Percentiles rank a stretch among this genome's conserved stretches.
These are phyloP conservation scores for Eudorina sp. DNA, from an alignment of 139 green algal species.

Conservation along the genomic window DNA sequence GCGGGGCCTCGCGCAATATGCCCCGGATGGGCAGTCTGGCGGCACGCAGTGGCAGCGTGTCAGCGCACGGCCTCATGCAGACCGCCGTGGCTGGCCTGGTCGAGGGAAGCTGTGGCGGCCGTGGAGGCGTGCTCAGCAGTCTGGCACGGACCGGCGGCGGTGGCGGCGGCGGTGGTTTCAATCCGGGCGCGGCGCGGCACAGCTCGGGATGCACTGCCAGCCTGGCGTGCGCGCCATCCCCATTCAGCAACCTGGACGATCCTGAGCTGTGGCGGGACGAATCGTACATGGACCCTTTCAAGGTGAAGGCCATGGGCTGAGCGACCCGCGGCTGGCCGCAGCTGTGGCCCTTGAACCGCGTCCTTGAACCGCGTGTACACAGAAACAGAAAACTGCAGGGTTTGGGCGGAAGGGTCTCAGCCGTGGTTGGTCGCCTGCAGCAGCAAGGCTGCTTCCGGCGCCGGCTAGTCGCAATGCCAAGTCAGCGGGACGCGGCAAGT, in stretches of 20 bases:
- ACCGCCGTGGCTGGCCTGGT: neutral
- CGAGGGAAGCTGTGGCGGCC: neutral
- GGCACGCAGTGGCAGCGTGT: neutral
- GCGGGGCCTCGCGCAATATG: too few relatives aligned
- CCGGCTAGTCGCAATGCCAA: too few relatives aligned
- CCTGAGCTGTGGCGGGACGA: constrained; percentile 19
- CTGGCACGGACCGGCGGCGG: neutral
- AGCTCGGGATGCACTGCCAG: constrained; percentile 5
- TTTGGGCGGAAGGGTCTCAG: too few relatives aligned
- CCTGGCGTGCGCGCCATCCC: neutral
- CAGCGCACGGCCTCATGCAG: neutral
- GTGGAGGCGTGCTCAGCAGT: neutral
- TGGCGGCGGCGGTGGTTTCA: neutral
- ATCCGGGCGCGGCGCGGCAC: neutral
- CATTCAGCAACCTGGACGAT: neutral
- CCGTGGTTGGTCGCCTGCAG: too few relatives aligned
- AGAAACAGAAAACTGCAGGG: too few relatives aligned
- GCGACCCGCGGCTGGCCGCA: too few relatives aligned
- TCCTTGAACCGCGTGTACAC: too few relatives aligned
- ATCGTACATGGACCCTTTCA: neutral
- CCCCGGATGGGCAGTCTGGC: neutral
- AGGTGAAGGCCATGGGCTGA: too few relatives aligned
- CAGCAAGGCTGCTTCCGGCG: too few relatives aligned
- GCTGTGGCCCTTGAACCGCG: too few relatives aligned
- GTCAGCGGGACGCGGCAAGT: too few relatives aligned